Evolutionary conservation across 495 filamentous ascomycete species (phyloP), one percentile per base, ranked within the genome.

Genomic region (Glarea lozoyensis): DNA sequence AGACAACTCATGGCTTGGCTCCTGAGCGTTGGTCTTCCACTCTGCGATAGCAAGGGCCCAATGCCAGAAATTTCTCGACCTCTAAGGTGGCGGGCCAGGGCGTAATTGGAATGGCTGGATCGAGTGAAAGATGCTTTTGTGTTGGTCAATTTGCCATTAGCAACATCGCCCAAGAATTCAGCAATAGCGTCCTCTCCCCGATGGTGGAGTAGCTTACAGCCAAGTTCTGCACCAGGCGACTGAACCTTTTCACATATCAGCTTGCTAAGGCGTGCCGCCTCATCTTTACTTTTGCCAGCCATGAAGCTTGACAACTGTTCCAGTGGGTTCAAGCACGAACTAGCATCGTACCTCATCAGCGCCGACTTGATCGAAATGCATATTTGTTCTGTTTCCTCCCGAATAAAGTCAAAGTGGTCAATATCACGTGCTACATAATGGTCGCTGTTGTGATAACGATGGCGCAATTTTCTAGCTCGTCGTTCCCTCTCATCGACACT

Each of bases 1-100:
- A 60, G 46, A 18, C 54, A 60, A 23, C 54, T 65, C n/a, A 39
- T 54, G 17, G 68, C 57, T 39, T 63, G 55, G 6, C 59, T 62
- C 9, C 38, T 53, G 29, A 72, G 68, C 2, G 50, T 27, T 32
- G 9, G 13, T 29, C 18, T 21, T 4, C 45, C 42, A 20, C 22
- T 24, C 2, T 30, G 20, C 23, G 41, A 42, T 24, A 40, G 16
- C 3, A 31, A 3, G 1, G 43, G 38, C 18, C 25, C 23, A 21
- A 47, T 31, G 13, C 48, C 50, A n/a, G 15, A 21, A 4, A 47
- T 32, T 22, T 54, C 54, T 10, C 54, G 43, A 15, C 49, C 19
- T 33, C 40, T 30, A 2, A 49, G 29, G 4, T n/a, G n/a, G n/a
- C n/a, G n/a, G n/a, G n/a, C n/a, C n/a, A n/a, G n/a, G n/a, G n/a